Evolutionary conservation across 1,284 basidiomycete species (phyloP), one percentile per base, ranked within the genome.

Genomic region (Earliella scabrosa): DNA sequence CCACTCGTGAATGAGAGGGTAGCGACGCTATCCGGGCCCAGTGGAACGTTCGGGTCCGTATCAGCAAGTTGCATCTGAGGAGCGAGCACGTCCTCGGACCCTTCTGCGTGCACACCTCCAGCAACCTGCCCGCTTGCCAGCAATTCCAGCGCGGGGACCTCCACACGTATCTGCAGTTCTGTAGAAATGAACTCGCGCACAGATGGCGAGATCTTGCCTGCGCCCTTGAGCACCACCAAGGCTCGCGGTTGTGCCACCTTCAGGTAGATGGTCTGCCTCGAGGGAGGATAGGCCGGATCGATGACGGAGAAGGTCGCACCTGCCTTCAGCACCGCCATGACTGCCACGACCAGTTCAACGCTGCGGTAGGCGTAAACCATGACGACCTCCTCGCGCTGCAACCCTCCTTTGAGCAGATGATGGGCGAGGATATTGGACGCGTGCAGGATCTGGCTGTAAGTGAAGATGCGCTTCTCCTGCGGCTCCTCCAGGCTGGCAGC

Each of bases 281-380:
- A 90, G 2, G 96, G 87, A 4, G 97, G 97, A 72, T 99, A 99
- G 1, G 97, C 96, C 35, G 97, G 97, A 76, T 99, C 95, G 59
- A 99, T 98, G 60, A 99, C 97, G 35, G 93, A 97, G 77, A 99
- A 99, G 2, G 95, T 96, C 7, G 93, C 97, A 24, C 97, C 97
- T 2, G 93, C 95, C 77, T 99, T 99, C 66, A 99, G 83, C 32
- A 97, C 90, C 47, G 93, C 97, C 87, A 99, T 92, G 5, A 99
- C 95, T 18, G 97, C 97, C 5, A 99, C 92, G 7, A 98, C 94
- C 47, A 99, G 87, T 72, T 99, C 97, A 39, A 98, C 96, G 63
- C 93, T 95, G 44, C 97, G 87, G 67, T 98, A 89, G 0, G 97
- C 97, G 70, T 99, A 99, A n/a, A 99, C 92, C 86, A 97, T 98